phyloP scores from a whole-genome alignment of 148 eudicot species.

The Salicornia ramosissima region DNA sequence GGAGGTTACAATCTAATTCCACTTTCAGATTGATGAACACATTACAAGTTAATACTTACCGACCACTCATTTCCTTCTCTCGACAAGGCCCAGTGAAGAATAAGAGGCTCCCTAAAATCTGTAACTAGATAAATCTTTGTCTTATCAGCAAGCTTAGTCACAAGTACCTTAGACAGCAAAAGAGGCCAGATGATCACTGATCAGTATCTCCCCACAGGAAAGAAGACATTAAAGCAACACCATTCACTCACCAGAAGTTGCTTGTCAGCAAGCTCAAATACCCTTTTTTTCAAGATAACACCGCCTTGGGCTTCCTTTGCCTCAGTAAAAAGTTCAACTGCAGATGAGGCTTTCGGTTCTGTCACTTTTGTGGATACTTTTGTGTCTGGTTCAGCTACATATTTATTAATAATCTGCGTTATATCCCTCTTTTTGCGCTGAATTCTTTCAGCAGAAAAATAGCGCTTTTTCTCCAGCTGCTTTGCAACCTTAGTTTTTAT shows the following conservation, averaged over 20 bases:
- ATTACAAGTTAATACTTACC: constrained; percentile 43
- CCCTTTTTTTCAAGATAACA: constrained; percentile 46
- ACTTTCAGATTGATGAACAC: neutral
- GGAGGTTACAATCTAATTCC: neutral
- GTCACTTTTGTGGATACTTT: constrained; percentile 23
- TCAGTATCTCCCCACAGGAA: neutral
- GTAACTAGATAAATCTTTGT: constrained; percentile 59
- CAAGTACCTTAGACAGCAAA: constrained; percentile 52
- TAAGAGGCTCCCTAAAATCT: constrained; percentile 58
- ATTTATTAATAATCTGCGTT: constrained; percentile 53
- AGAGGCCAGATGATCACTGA: constrained; percentile 3
- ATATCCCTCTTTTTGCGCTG: constrained; percentile 83
- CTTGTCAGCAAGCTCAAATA: constrained; percentile 54
- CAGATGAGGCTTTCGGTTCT: constrained; percentile 48
- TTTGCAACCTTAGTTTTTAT: constrained; percentile 65
- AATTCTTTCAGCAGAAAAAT: constrained; percentile 44
- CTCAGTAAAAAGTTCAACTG: constrained; percentile 50
- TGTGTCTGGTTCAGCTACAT: constrained; percentile 30
- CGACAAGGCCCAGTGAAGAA: constrained; percentile 93
- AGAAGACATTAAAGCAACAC: neutral
- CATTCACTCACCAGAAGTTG: constrained; percentile 75
- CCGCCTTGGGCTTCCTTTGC: constrained; percentile 50
- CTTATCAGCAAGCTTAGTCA: constrained; percentile 56
- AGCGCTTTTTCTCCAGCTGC: constrained; percentile 43
- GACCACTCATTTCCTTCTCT: constrained; percentile 71